Evolutionary conservation across 2,329 filamentous ascomycete genomes (phyloP).

Genomic region (Eutypa lata): DNA sequence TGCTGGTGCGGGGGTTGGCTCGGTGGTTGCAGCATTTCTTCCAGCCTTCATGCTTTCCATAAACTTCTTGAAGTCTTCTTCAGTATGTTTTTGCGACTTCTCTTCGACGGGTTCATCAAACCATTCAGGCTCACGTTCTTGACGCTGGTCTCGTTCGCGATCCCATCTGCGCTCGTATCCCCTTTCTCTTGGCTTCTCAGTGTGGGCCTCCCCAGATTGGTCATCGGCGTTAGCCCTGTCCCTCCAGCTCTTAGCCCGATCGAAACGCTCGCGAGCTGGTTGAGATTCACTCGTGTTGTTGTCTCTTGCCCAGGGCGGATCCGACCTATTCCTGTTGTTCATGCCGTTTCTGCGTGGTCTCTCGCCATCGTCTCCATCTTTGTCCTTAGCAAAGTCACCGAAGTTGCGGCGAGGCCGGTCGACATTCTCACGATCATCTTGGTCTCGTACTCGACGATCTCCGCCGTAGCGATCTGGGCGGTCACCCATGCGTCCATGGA

Average conservation of each 20-base stretch:
- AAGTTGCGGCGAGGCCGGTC: slow-evolving; percentile 48
- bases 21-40: slow-evolving; percentile 36
- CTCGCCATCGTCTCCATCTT: slow-evolving; percentile 50
- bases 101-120: slow-evolving; percentile 72
- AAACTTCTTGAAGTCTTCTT: slow-evolving; percentile 91
- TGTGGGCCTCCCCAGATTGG: slow-evolving; percentile 28
- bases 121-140: slow-evolving; percentile 88
- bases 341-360: slow-evolving; percentile 61
- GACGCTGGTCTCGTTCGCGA: slow-evolving; percentile 50
- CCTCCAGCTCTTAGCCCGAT: slow-evolving; percentile 60
- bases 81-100: slow-evolving; percentile 69
- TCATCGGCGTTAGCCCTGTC: slow-evolving; percentile 44
- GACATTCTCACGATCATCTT: slow-evolving; percentile 51
- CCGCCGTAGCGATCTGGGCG: slow-evolving; percentile 39
- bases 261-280: slow-evolving; percentile 50
- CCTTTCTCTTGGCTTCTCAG: slow-evolving; percentile 56
- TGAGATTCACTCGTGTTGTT: slow-evolving; percentile 38
- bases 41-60: slow-evolving; percentile 85
- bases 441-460: slow-evolving; percentile 39
- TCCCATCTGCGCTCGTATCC: slow-evolving; percentile 54
- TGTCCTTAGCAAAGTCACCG: slow-evolving; percentile 45
- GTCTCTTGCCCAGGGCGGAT: slow-evolving; percentile 72
- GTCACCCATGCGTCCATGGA: slow-evolving; percentile 62
- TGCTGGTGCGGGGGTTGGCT: slow-evolving; percentile 33
- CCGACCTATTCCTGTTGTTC: slow-evolving; percentile 63